Base-by-base conservation (phyloP, 345 rosid genomes). In the Camelina neglecta region DNA sequence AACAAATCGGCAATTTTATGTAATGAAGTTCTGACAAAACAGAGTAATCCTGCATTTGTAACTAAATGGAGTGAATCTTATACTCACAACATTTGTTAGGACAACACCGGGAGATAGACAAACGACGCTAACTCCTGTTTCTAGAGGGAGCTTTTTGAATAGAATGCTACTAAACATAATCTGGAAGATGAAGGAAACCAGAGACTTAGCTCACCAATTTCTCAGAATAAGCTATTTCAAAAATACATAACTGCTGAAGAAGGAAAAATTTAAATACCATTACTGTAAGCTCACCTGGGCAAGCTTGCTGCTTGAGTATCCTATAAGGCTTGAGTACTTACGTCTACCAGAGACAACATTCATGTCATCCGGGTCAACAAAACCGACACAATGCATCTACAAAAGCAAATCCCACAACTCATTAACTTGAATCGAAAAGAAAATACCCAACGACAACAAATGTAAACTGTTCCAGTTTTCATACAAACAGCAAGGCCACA, bases 361-460 rank as follows among this genome's bases (percentile, higher is more conserved):
- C 96, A 95, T 92, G 81, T 95, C 99, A 73, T 92, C 97, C 15
- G 95, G 84, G 83, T 92, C 93, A 80, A 92, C 93, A 73, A 90
- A 90, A 69, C 99, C 98, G 58, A 95, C 87, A 75, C 85, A 78
- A 84, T 92, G 98, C 97, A 95, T 90, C 99, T 95, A 68, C 81
- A 74, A 72, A 71, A 53, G 74, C 45, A 48, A 60, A 55, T 47
- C 53, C 63, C 60, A 74, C 58, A 35, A 73, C 39, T 31, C 23
- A 54, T 60, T 71, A 56, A 50, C 64, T 47, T 68, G 60, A 45
- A 68, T 49, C 3, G 51, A 24, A 38, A 76, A 49, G 29, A 4
- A 18, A 26, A 70, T 11, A 8, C 57, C 9, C 12, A 58, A 29
- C 39, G 55, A 64, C 60, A 48, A 55, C 13, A 42, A 0, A 55